phyloP scores from a whole-genome alignment of 371 early-diverging fungal genomes.

The Apophysomyces variabilis region DNA sequence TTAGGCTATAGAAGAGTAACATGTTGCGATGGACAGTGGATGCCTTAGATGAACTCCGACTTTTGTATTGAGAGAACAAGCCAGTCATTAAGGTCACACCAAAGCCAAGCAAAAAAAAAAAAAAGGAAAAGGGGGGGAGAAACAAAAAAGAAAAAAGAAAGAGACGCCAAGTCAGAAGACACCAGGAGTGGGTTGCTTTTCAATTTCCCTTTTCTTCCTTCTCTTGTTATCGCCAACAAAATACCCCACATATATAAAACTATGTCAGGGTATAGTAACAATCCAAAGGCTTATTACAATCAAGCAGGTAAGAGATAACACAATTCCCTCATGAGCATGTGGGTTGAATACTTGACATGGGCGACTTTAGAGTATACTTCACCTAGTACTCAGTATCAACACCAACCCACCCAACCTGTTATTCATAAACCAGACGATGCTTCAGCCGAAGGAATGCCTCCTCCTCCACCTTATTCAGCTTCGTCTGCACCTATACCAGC shows the following conservation, averaged over 20 bases:
- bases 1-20: too few relatives aligned
- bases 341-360: too few relatives aligned
- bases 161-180: not conserved
- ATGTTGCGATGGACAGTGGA: too few relatives aligned
- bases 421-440: conserved; percentile 4
- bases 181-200: not conserved
- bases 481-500: not conserved
- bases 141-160: not conserved
- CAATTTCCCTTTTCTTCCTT: conserved; percentile 3
- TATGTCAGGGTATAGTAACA: conserved; percentile 16
- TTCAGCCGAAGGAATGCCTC: not conserved
- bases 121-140: not conserved
- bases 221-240: not conserved
- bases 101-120: not conserved
- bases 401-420: not conserved
- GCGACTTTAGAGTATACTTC: not conserved
- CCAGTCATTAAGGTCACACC: too few relatives aligned
- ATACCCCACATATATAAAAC: not conserved
- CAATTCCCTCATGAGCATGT: not conserved
- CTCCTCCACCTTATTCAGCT: conserved; percentile 3
- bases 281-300: conserved; percentile 28
- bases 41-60: too few relatives aligned
- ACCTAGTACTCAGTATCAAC: not conserved
- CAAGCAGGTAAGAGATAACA: conserved; percentile 17
- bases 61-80: too few relatives aligned